Conservation (phyloP, 805 yeast species). For the Blastobotrys muscicola region DNA sequence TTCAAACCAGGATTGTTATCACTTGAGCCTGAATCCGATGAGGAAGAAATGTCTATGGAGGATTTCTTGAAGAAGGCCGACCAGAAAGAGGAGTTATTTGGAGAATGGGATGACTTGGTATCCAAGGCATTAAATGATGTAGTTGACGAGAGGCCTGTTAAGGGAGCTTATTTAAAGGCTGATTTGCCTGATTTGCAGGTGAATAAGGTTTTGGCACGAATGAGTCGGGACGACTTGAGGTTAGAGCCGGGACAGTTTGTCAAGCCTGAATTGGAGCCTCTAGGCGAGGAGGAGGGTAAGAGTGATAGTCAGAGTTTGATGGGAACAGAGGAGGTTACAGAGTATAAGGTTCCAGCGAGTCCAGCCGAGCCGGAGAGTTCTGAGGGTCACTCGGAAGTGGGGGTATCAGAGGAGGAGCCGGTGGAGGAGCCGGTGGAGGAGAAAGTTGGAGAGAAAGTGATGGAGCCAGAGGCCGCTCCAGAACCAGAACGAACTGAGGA, state of each 20-base stretch:
- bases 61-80: too few relatives aligned
- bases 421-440: slow-evolving; percentile 9
- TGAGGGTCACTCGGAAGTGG: too few relatives aligned
- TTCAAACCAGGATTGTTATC: too few relatives aligned
- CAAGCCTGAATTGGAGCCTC: not conserved
- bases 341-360: not conserved
- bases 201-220: not conserved
- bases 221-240: not conserved
- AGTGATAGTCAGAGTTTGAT: not conserved
- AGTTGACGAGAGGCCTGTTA: too few relatives aligned
- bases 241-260: not conserved
- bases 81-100: too few relatives aligned
- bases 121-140: too few relatives aligned
- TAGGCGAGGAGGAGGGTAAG: not conserved
- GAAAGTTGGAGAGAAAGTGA: slow-evolving; percentile 11
- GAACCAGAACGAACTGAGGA: slow-evolving; percentile 2
- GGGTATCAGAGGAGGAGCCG: slow-evolving; percentile 2
- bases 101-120: too few relatives aligned
- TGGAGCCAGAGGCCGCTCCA: slow-evolving; percentile 14
- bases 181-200: not conserved
- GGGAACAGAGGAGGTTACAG: not conserved
- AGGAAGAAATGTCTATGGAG: too few relatives aligned
- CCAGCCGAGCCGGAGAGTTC: too few relatives aligned
- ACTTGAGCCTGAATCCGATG: too few relatives aligned
- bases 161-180: too few relatives aligned